Percentiles rank a stretch among this genome's conserved stretches.
Conservation (phyloP, 2,329 filamentous ascomycete genomes). For the Monosporascus sp. region DNA sequence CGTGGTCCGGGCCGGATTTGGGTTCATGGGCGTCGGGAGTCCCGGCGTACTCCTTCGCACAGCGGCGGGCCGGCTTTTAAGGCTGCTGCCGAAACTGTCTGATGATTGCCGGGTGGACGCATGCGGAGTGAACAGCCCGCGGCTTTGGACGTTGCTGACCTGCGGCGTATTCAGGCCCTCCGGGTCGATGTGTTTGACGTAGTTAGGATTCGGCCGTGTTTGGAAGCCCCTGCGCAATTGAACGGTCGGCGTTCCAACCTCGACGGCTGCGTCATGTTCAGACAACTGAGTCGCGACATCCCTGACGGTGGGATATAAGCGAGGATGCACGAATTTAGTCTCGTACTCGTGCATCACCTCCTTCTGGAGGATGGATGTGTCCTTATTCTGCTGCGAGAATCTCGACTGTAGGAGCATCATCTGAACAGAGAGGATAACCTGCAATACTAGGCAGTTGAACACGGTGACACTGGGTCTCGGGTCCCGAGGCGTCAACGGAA, state of each 20-base stretch:
- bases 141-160: constrained; percentile 32
- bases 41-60: constrained; percentile 57
- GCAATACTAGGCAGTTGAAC: constrained; percentile 74
- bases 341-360: constrained; percentile 96
- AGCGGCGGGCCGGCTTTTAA: constrained; percentile 35
- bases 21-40: constrained; percentile 48
- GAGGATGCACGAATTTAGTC: constrained; percentile 88
- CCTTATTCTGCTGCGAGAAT: constrained; percentile 82
- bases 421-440: constrained; percentile 70
- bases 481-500: constrained; percentile 73
- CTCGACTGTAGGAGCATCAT: constrained; percentile 67
- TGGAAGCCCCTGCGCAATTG: constrained; percentile 71
- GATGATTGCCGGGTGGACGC: constrained; percentile 19
- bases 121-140: constrained; percentile 40
- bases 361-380: constrained; percentile 77
- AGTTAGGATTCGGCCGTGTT: constrained; percentile 79
- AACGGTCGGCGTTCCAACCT: constrained; percentile 50
- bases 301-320: constrained; percentile 72
- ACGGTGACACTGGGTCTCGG: constrained; percentile 81
- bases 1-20: constrained; percentile 15
- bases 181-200: constrained; percentile 66
- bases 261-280: constrained; percentile 39
- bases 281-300: constrained; percentile 78
- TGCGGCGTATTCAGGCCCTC: constrained; percentile 39
- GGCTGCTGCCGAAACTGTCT: constrained; percentile 29